Evolutionary conservation across 2,329 filamentous ascomycete species (phyloP).

Genomic region (Colletotrichum lindemuthianum): DNA sequence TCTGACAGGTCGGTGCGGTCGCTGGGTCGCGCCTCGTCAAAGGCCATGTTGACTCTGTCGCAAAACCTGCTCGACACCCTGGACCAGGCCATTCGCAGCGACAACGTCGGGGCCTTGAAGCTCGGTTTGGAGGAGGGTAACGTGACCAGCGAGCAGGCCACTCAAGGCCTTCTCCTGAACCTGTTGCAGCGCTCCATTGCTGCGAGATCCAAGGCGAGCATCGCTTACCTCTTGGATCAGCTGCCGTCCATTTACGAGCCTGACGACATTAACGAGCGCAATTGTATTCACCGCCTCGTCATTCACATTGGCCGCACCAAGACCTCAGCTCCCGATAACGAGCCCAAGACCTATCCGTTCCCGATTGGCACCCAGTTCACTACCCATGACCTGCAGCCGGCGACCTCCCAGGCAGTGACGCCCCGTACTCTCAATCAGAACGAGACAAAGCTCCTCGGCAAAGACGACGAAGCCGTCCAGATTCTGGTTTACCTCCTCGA

Average conservation of each 20-base stretch:
- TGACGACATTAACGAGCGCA: conserved; percentile 93
- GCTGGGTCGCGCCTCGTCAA: conserved; percentile 79
- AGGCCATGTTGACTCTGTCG: conserved; percentile 78
- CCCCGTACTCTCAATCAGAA: conserved; percentile 71
- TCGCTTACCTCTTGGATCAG: conserved; percentile 75
- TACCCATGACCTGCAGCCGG: conserved; percentile 82
- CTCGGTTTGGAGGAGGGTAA: conserved; percentile 67
- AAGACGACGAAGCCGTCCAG: conserved; percentile 80
- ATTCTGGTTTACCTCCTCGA: conserved; percentile 73
- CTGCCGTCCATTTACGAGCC: conserved; percentile 82
- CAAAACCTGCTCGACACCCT: conserved; percentile 74
- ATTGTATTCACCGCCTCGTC: conserved; percentile 91
- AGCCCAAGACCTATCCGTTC: conserved; percentile 60
- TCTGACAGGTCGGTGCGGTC: conserved; percentile 81
- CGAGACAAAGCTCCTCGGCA: conserved; percentile 72
- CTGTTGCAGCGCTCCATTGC: conserved; percentile 82
- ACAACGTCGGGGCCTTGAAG: conserved; percentile 69
- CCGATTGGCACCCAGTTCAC: conserved; percentile 64
- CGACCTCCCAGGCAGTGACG: conserved; percentile 72
- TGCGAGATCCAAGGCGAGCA: conserved; percentile 73
- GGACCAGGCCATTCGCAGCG: conserved; percentile 76
- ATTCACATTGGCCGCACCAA: conserved; percentile 89
- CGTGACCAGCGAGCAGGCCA: conserved; percentile 61
- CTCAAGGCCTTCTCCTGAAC: conserved; percentile 79
- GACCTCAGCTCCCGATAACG: conserved; percentile 56